Conservation (phyloP, 805 yeast species). For the Teunomyces stri region DNA sequence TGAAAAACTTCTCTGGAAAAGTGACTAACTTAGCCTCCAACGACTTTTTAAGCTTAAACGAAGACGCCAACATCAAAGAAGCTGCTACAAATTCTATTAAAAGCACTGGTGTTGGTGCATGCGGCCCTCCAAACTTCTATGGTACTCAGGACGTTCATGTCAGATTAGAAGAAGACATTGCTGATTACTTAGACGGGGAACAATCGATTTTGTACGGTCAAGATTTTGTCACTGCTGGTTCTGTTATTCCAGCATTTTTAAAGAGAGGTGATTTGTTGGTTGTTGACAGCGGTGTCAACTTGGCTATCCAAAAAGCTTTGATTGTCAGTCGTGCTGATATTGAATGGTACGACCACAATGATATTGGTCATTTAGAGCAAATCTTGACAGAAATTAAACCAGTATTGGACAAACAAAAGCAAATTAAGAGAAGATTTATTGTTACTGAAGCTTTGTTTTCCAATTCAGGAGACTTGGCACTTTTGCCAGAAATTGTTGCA, state of each 20-base stretch:
- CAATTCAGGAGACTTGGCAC: constrained; percentile 75
- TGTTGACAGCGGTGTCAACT: constrained; percentile 74
- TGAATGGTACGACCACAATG: constrained; percentile 84
- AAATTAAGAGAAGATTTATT: constrained; percentile 85
- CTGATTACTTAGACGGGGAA: constrained; percentile 74
- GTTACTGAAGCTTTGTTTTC: constrained; percentile 89
- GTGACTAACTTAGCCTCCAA: constrained; percentile 68
- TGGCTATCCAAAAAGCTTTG: constrained; percentile 85
- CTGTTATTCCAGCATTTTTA: constrained; percentile 89
- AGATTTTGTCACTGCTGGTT: constrained; percentile 81
- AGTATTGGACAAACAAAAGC: constrained; percentile 60
- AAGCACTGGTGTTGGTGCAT: constrained; percentile 90
- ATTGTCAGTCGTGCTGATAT: constrained; percentile 83
- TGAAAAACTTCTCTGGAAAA: constrained; percentile 19
- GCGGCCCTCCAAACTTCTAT: constrained; percentile 97
- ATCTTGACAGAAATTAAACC: constrained; percentile 61
- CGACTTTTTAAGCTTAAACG: constrained; percentile 68
- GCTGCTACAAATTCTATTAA: constrained; percentile 59
- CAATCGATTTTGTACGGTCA: constrained; percentile 87
- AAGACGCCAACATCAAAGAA: constrained; percentile 43
- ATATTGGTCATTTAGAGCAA: constrained; percentile 74
- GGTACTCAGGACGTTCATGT: constrained; percentile 93
- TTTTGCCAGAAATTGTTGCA: constrained; percentile 63
- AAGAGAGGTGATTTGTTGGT: constrained; percentile 93
- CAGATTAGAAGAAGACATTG: constrained; percentile 69